These are phyloP conservation scores for Sporothrix curviconia DNA, from an alignment of 2,329 filamentous ascomycete species.

Conservation along the genomic window DNA sequence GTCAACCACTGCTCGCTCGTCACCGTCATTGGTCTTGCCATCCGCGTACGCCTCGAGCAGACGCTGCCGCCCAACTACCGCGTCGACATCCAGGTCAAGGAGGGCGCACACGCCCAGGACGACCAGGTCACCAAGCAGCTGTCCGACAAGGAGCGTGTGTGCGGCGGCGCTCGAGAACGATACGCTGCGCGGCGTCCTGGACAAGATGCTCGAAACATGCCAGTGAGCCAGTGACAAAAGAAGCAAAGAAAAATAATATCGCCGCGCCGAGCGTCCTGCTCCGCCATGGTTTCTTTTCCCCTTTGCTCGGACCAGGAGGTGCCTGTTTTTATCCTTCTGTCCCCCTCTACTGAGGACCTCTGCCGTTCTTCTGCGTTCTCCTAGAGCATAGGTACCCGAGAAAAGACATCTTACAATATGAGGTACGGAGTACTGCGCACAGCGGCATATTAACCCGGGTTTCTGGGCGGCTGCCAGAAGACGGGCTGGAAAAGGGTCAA, in stretches of 20 bases:
- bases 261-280: too few relatives aligned
- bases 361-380: too few relatives aligned
- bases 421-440: too few relatives aligned
- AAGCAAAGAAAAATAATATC: too few relatives aligned
- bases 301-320: not conserved
- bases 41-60: slow-evolving; percentile 85
- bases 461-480: too few relatives aligned
- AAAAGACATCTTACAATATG: too few relatives aligned
- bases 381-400: too few relatives aligned
- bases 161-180: slow-evolving; percentile 92
- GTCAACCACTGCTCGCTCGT: slow-evolving; percentile 95
- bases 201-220: slow-evolving; percentile 90
- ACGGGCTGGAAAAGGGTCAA: too few relatives aligned
- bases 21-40: slow-evolving; percentile 90
- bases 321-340: not conserved
- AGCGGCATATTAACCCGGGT: too few relatives aligned
- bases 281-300: not conserved
- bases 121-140: slow-evolving; percentile 97
- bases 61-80: slow-evolving; percentile 86
- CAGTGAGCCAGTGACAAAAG: slow-evolving; percentile 4
- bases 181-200: slow-evolving; percentile 76
- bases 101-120: slow-evolving; percentile 90
- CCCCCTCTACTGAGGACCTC: too few relatives aligned
- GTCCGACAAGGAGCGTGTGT: slow-evolving; percentile 90
- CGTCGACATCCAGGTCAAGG: slow-evolving; percentile 88